Evolutionary conservation across 2,329 filamentous ascomycete species (phyloP).

Genomic region (Ilyonectria robusta): DNA sequence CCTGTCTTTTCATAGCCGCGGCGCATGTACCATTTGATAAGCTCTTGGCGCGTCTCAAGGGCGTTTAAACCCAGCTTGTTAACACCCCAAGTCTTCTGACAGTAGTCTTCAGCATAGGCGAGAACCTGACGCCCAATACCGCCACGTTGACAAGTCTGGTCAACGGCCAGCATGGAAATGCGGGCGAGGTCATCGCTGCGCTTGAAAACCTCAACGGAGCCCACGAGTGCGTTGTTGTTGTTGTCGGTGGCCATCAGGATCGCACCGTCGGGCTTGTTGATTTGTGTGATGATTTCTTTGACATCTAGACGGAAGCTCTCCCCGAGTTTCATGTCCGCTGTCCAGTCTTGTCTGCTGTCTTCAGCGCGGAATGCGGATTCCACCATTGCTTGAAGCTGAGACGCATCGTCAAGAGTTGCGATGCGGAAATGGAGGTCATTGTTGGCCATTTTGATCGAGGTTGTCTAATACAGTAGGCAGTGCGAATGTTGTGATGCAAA

Average conservation of each 20-base stretch:
- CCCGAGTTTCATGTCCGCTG: conserved; percentile 66
- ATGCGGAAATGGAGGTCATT: conserved; percentile 52
- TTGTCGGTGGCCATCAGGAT: conserved; percentile 49
- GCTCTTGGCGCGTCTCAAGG: conserved; percentile 50
- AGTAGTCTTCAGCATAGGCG: conserved; percentile 51
- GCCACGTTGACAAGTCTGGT: conserved; percentile 46
- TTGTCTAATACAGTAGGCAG: background rate
- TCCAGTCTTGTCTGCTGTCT: conserved; percentile 52
- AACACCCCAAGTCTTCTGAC: conserved; percentile 46
- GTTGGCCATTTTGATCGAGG: conserved; percentile 23
- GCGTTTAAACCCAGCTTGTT: conserved; percentile 51
- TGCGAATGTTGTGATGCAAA: no score
- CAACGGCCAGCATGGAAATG: conserved; percentile 54
- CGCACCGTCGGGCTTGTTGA: conserved; percentile 46
- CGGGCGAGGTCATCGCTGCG: conserved; percentile 46
- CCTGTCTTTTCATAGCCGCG: conserved; percentile 54
- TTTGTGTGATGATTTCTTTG: conserved; percentile 72
- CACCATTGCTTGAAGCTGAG: conserved; percentile 53
- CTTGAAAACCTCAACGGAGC: conserved; percentile 47
- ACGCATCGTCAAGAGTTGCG: conserved; percentile 55
- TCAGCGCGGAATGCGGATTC: conserved; percentile 58
- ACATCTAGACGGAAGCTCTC: conserved; percentile 80
- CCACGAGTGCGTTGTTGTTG: conserved; percentile 40
- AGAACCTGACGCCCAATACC: conserved; percentile 54
- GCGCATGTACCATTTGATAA: conserved; percentile 55